Base-by-base conservation (phyloP, 441 rosid genomes). In the Gossypium gossypioides region DNA sequence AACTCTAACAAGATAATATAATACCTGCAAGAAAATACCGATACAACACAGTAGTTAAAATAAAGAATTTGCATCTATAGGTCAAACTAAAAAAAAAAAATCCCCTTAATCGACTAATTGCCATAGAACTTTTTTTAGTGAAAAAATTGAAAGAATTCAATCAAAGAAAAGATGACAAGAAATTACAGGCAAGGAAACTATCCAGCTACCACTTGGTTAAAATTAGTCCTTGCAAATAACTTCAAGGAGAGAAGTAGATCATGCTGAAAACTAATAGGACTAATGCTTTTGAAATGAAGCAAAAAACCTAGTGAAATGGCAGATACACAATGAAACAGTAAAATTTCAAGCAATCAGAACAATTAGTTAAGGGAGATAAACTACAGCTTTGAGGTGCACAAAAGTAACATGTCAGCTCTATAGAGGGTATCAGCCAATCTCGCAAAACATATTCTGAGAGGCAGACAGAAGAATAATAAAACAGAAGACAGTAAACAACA, bases 1-100 rank as follows among this genome's bases (percentile, higher is more conserved):
- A 74, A 89, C 88, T 87, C 99, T 86, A 75, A 86, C 89, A 85
- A 93, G 97, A 87, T 93, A 96, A 83, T 96, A 88, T 73, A 96
- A 79, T 37, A 96, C 97, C 98, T 96, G 91, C 64, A 34, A 74
- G 81, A 74, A 82, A 72, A 77, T 29, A 75, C 12, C 67, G 75
- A 63, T 73, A 48, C 72, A 58, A 73, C 58, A 55, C 16, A 67
- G 54, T 77, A 67, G 60, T 68, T 68, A 75, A 18, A 44, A 52
- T 59, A 74, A 51, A 77, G 40, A 48, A 62, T 34, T 22, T 54
- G 46, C 37, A 74, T 44, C 62, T 32, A 56, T 12, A 25, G 60
- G 59, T 74, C 58, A 72, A 66, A 77, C 29, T 54, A 21, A 6
- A 12, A 60, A 54, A 51, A 59, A 19, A 66, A 50, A 71, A 51